These are phyloP conservation scores for Abelmoschus esculentus DNA, from an alignment of 345 rosid genomes.

Conservation along the genomic window DNA sequence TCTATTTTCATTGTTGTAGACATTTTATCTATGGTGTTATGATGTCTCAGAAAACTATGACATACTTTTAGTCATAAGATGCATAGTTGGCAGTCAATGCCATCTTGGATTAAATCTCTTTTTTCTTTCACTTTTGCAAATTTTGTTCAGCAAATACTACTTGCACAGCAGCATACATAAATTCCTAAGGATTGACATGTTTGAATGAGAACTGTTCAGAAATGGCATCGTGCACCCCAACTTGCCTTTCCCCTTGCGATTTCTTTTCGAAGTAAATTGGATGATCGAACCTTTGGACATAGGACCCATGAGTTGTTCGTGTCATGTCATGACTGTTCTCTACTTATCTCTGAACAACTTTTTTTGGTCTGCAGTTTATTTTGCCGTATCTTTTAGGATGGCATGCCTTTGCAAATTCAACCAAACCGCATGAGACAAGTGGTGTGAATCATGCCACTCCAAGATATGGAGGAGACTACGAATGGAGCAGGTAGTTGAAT, in stretches of 20 bases:
- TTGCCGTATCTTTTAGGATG: constrained; percentile 81
- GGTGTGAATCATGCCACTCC: constrained; percentile 41
- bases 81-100: neutral
- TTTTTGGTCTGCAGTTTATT: constrained; percentile 44
- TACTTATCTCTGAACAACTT: neutral
- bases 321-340: neutral
- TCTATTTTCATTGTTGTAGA: neutral
- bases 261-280: neutral
- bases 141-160: neutral
- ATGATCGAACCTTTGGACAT: neutral
- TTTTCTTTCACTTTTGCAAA: neutral
- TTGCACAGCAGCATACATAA: neutral
- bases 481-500: constrained; percentile 55
- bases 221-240: no score
- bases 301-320: neutral
- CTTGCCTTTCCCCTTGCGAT: no score
- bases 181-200: neutral
- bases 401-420: constrained; percentile 61
- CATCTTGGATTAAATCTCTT: neutral
- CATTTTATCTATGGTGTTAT: neutral
- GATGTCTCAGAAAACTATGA: neutral
- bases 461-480: constrained; percentile 65
- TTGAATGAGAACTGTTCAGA: neutral
- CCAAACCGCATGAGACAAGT: constrained; percentile 41
- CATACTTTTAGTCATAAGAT: neutral